These are phyloP conservation scores for Helotiales sp. DNA, from an alignment of 2,329 filamentous ascomycete species.

Conservation along the genomic window DNA sequence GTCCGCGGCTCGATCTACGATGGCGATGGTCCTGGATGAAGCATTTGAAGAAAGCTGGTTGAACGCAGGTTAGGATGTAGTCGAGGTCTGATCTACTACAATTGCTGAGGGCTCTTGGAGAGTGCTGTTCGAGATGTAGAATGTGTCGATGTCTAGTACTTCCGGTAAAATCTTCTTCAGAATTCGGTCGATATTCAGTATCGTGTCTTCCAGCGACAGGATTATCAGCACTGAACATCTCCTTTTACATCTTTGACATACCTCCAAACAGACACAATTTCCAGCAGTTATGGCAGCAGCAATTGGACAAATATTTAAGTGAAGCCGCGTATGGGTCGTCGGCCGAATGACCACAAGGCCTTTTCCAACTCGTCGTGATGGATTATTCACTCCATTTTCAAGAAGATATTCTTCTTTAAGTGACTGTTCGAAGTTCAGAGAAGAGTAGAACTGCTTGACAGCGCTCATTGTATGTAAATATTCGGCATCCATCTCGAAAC, in stretches of 20 bases:
- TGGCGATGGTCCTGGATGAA: slow-evolving; percentile 52
- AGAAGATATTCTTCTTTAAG: slow-evolving; percentile 50
- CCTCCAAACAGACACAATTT: slow-evolving; percentile 56
- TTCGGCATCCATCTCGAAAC: slow-evolving; percentile 48
- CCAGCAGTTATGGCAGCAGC: slow-evolving; percentile 55
- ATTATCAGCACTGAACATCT: neutral
- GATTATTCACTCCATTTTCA: slow-evolving; percentile 47
- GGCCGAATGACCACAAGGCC: slow-evolving; percentile 56
- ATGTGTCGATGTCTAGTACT: slow-evolving; percentile 54
- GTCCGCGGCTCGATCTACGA: slow-evolving; percentile 66
- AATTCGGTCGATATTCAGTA: slow-evolving; percentile 48
- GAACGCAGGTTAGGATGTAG: neutral
- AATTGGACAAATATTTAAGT: slow-evolving; percentile 50
- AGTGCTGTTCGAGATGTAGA: slow-evolving; percentile 45
- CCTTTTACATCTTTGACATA: slow-evolving; percentile 34
- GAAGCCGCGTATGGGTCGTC: slow-evolving; percentile 53
- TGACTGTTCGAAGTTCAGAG: slow-evolving; percentile 47
- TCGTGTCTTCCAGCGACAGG: slow-evolving; percentile 16
- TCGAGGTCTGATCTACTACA: slow-evolving; percentile 23
- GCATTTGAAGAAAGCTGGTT: slow-evolving; percentile 44
- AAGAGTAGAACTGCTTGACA: slow-evolving; percentile 47
- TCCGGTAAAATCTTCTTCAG: slow-evolving; percentile 46
- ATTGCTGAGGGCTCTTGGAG: slow-evolving; percentile 25
- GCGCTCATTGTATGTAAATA: slow-evolving; percentile 47
- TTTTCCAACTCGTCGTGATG: slow-evolving; percentile 42